These are phyloP conservation scores for Modicella reniformis DNA, from an alignment of 371 early-diverging fungal genomes.

Conservation along the genomic window DNA sequence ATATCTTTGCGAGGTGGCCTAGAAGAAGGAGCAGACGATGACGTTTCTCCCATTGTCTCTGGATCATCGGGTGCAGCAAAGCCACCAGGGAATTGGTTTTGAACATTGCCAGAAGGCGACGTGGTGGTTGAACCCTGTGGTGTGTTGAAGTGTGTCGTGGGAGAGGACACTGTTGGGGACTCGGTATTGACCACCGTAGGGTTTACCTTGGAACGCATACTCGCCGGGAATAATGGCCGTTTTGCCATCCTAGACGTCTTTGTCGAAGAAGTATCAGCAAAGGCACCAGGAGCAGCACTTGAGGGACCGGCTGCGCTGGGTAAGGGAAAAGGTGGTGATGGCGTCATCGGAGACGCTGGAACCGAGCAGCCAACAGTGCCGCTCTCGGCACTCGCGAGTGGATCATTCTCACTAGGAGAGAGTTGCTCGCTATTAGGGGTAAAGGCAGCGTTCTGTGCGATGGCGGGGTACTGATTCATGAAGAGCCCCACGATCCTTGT, in stretches of 20 bases:
- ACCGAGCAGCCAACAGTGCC: no score
- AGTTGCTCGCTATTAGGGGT: not conserved
- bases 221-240: not conserved
- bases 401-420: slow-evolving; percentile 23
- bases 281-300: no score
- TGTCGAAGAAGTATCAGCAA: not conserved
- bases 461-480: not conserved
- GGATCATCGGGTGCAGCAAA: not conserved
- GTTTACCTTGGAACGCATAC: slow-evolving; percentile 3
- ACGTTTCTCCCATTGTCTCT: not conserved
- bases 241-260: not conserved
- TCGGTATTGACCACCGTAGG: slow-evolving; percentile 3
- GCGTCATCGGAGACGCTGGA: not conserved
- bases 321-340: not conserved
- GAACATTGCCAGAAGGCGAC: not conserved
- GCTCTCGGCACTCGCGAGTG: slow-evolving; percentile 19
- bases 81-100: not conserved
- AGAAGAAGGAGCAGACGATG: not conserved
- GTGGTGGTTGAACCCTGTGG: slow-evolving; percentile 1
- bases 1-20: not conserved
- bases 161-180: slow-evolving; percentile 11
- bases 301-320: not conserved
- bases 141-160: slow-evolving; percentile 5
- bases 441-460: not conserved
- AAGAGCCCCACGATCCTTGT: not conserved